Evolutionary conservation across 306 rosid species (phyloP).

Genomic region (Dalbergia oliveri): DNA sequence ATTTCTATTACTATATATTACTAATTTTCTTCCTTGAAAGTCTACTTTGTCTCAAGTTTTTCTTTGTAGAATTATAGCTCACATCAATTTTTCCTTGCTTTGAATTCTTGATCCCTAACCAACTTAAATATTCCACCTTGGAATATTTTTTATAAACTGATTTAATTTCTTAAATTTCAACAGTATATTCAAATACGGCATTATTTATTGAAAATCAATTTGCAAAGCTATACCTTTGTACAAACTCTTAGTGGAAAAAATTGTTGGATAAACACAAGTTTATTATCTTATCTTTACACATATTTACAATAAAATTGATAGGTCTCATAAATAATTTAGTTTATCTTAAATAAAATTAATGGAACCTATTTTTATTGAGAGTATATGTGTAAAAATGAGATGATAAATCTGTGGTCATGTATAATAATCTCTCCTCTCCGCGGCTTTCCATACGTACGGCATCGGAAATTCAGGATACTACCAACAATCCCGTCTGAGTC

Average conservation of each 20-base stretch:
- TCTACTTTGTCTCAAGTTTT: neutral
- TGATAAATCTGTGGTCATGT: no score
- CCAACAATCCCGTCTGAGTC: neutral
- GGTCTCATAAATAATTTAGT: no score
- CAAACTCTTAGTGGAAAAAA: neutral
- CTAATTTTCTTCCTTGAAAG: neutral
- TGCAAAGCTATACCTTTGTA: neutral
- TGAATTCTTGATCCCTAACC: neutral
- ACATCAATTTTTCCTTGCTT: neutral
- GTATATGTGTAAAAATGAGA: no score
- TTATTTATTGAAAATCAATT: neutral
- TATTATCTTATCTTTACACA: neutral
- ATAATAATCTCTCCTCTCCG: no score
- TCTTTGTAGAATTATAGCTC: neutral
- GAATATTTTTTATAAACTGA: neutral
- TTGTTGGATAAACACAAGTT: no score
- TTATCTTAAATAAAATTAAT: no score
- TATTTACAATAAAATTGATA: no score
- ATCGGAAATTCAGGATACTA: neutral
- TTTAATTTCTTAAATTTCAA: neutral
- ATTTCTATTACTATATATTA: neutral
- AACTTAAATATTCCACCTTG: neutral
- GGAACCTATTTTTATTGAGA: no score
- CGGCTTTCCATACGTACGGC: neutral
- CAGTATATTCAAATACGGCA: neutral